These are phyloP conservation scores for Onygenales sp. DNA, from an alignment of 2,329 filamentous ascomycete genomes.

Conservation along the genomic window DNA sequence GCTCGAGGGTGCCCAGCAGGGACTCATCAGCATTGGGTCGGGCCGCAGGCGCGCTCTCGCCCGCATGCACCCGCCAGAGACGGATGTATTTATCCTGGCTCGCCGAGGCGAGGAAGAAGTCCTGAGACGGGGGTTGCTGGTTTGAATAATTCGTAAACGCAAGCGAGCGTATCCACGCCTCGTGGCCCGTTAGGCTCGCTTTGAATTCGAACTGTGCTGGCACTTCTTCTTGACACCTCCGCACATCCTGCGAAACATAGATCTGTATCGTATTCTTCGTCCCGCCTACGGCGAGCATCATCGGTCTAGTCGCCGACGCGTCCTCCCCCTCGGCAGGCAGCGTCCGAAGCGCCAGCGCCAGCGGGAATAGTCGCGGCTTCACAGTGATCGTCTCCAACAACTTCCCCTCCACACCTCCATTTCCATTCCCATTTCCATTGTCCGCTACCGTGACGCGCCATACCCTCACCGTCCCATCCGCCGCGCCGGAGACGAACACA, in stretches of 20 bases:
- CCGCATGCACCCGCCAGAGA: constrained; percentile 76
- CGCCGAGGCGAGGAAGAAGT: constrained; percentile 78
- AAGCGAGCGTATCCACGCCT: constrained; percentile 87
- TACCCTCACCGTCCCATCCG: constrained; percentile 52
- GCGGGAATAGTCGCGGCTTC: constrained; percentile 69
- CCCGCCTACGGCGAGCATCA: constrained; percentile 74
- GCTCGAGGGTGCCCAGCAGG: constrained; percentile 38
- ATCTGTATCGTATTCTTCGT: constrained; percentile 77
- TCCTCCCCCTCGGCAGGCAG: constrained; percentile 43
- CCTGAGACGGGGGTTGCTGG: constrained; percentile 40
- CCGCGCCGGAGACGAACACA: constrained; percentile 51
- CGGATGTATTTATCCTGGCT: constrained; percentile 97
- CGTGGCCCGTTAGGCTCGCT: constrained; percentile 76
- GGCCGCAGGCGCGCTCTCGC: constrained; percentile 52
- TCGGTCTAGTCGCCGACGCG: constrained; percentile 26
- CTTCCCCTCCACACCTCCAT: constrained; percentile 23
- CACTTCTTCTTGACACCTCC: constrained; percentile 15
- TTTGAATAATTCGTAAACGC: constrained; percentile 50
- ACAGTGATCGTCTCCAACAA: constrained; percentile 63
- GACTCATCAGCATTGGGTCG: constrained; percentile 23
- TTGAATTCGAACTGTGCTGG: constrained; percentile 54
- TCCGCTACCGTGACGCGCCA: constrained; percentile 53
- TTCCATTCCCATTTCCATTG: constrained; percentile 10
- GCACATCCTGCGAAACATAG: constrained; percentile 48
- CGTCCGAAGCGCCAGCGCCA: constrained; percentile 60